Evolutionary conservation across 495 filamentous ascomycete genomes (phyloP), one percentile per base, ranked within the genome.

Genomic region (Aspergillus haitiensis): DNA sequence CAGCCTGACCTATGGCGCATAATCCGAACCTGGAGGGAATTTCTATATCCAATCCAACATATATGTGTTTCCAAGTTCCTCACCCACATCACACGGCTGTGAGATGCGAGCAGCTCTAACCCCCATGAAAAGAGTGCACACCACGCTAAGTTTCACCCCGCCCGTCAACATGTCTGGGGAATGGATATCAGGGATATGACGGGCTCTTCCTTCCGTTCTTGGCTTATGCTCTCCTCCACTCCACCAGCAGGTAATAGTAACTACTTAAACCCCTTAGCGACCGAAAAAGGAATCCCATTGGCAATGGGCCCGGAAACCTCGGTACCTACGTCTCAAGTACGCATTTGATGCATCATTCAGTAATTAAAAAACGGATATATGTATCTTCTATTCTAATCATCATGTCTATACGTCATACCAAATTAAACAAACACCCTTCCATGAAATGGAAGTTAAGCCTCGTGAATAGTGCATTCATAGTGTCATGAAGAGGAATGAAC

Each of bases 91-190:
- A 33, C 16, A 51, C 27, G 9, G 15, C 68, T 67, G 67, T 64
- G 65, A 40, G 12, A 13, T 51, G 13, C 32, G 11, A 16, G 12
- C 12, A 36, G 49, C 7, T 9, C 8, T 33, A 3, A 52, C 36
- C 47, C 37, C 47, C 51, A 45, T 52, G 36, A 46, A 48, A 55
- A 10, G 21, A 3, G n/a, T 27, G 21, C 21, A 27, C 21, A 27
- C 3, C n/a, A 31, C 27, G 56, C 52, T 54, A 46, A 52, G 60
- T 63, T 56, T 62, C 51, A 63, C 39, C 36, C 52, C 49, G 34
- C 48, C 54, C 50, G 49, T 42, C 44, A 63, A 54, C 15, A 39
- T 50, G 44, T 52, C 40, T 46, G 40, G 36, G 51, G 36, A 56
- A 55, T 53, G n/a, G 47, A 9, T 54, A 37, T 32, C 50, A 40